These are phyloP conservation scores for Pichia pseudocactophila DNA, from an alignment of 805 yeast species.

Conservation along the genomic window DNA sequence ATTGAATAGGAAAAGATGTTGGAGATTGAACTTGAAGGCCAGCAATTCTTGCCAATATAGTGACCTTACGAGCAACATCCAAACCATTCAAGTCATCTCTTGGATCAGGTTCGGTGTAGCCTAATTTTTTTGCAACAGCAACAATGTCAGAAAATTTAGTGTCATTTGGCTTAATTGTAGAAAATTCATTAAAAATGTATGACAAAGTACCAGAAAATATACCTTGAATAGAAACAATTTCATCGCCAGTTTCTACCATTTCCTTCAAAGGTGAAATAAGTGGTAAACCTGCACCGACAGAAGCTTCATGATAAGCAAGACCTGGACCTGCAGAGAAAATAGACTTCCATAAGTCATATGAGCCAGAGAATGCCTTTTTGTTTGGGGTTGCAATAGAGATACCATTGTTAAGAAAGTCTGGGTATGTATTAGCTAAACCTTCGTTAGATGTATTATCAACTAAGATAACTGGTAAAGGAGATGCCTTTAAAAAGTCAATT, in stretches of 20 bases:
- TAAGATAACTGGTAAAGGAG: constrained; percentile 69
- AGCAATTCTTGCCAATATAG: constrained; percentile 88
- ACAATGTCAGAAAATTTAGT: constrained; percentile 87
- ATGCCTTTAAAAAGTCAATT: constrained; percentile 50
- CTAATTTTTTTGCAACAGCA: constrained; percentile 75
- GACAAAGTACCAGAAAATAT: constrained; percentile 94
- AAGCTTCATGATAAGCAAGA: constrained; percentile 93
- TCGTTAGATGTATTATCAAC: constrained; percentile 93
- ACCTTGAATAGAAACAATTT: constrained; percentile 87
- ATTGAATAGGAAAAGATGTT: constrained; percentile 86
- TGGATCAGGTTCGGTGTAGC: constrained; percentile 99
- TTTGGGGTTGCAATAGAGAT: constrained; percentile 96
- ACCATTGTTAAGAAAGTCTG: constrained; percentile 63
- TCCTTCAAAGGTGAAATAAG: constrained; percentile 84
- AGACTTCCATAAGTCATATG: constrained; percentile 63
- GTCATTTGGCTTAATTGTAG: constrained; percentile 52
- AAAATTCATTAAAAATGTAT: constrained; percentile 88
- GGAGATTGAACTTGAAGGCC: constrained; percentile 83
- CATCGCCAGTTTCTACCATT: constrained; percentile 86
- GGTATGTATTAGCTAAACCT: constrained; percentile 66
- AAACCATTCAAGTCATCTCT: constrained; percentile 97
- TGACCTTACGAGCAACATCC: constrained; percentile 97
- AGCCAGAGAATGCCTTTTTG: constrained; percentile 91
- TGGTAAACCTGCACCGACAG: constrained; percentile 98
- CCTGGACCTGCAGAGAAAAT: constrained; percentile 59